Evolutionary conservation across 2,329 filamentous ascomycete genomes (phyloP).

Genomic region (Fusarium sp.): DNA sequence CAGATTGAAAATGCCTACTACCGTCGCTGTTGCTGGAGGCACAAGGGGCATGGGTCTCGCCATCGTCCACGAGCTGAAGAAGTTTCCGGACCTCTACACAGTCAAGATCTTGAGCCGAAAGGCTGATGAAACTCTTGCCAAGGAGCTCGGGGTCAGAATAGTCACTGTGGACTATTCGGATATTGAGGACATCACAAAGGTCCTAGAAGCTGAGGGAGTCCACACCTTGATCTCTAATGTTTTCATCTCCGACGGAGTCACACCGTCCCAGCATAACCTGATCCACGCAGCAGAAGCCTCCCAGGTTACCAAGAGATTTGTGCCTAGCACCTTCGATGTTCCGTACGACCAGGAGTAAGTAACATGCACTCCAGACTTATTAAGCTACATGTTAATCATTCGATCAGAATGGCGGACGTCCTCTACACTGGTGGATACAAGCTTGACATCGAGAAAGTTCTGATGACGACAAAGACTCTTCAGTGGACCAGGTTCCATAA

Average conservation of each 20-base stretch:
- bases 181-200: not conserved
- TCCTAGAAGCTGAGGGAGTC: not conserved
- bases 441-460: not conserved
- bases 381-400: not conserved
- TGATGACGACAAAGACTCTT: not conserved
- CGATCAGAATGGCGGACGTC: not conserved
- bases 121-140: not conserved
- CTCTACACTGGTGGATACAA: slow-evolving; percentile 4
- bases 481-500: not conserved
- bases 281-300: slow-evolving; percentile 5
- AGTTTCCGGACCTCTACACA: not conserved
- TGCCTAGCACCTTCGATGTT: slow-evolving; percentile 2
- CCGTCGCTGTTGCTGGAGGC: not conserved
- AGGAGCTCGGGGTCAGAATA: not conserved
- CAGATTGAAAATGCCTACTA: not conserved
- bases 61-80: slow-evolving; percentile 2
- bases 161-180: not conserved
- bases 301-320: not conserved
- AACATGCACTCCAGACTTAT: too few species aligned
- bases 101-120: slow-evolving; percentile 4
- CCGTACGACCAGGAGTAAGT: not conserved
- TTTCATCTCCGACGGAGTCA: slow-evolving; percentile 1
- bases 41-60: not conserved
- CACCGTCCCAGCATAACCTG: slow-evolving; percentile 1
- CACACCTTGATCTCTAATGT: not conserved